These are phyloP conservation scores for Trametes cubensis DNA, from an alignment of 768 basidiomycete species.

Conservation along the genomic window DNA sequence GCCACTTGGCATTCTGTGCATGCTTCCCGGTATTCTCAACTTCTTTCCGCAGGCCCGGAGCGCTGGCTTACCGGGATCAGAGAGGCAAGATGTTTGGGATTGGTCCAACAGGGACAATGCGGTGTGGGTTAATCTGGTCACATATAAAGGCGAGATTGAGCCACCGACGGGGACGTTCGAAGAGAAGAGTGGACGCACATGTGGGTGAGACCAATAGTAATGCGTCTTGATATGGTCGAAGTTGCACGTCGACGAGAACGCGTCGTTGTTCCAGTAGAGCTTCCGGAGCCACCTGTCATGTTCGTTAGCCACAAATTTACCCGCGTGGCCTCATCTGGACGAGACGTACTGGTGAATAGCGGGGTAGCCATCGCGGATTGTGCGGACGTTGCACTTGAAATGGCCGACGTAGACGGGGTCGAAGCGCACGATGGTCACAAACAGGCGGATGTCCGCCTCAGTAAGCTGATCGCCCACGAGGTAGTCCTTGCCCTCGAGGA, in stretches of 20 bases:
- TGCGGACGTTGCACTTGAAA: conserved; percentile 92
- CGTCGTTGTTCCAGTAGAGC: conserved; percentile 88
- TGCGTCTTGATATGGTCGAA: conserved; percentile 87
- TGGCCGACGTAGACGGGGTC: conserved; percentile 89
- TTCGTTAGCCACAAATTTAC: neutral
- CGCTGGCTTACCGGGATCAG: too few relatives aligned
- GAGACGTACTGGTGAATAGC: conserved; percentile 62
- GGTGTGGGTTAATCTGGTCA: conserved; percentile 72
- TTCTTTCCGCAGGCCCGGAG: too few relatives aligned
- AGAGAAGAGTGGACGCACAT: conserved; percentile 34
- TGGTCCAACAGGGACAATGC: conserved; percentile 78
- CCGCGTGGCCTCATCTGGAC: neutral
- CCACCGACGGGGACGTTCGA: neutral
- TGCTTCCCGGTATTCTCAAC: too few relatives aligned
- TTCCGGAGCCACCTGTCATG: conserved; percentile 71
- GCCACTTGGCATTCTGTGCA: too few relatives aligned
- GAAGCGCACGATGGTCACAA: conserved; percentile 91
- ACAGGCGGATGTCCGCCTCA: conserved; percentile 84
- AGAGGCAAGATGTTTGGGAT: conserved; percentile 67
- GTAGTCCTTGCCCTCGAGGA: conserved; percentile 78
- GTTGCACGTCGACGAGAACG: conserved; percentile 85
- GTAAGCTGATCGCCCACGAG: conserved; percentile 83
- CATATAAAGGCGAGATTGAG: neutral
- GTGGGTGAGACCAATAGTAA: conserved; percentile 67
- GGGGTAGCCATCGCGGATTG: conserved; percentile 87